Conservation (phyloP, 306 rosid species). For the Acmispon strigosus region DNA sequence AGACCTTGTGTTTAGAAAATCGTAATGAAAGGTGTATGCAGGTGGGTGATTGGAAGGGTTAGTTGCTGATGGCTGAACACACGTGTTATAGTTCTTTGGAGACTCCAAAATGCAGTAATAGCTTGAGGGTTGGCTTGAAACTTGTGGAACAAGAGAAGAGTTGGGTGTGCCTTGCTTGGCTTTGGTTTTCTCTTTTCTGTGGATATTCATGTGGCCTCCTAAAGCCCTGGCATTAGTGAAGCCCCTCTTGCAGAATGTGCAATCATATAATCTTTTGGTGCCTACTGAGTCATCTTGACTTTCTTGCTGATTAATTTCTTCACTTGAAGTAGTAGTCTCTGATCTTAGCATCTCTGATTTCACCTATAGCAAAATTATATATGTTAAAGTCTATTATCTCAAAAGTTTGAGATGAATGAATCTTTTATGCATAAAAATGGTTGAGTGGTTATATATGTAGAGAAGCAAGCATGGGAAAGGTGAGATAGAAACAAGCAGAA, state of each 20-base stretch:
- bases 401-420: no score
- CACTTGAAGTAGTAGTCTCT: slow-evolving; percentile 44
- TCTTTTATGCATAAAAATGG: no score
- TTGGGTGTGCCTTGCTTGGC: slow-evolving; percentile 30
- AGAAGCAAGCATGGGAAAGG: background rate
- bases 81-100: slow-evolving; percentile 32
- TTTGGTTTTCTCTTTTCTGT: slow-evolving; percentile 55
- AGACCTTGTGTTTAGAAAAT: slow-evolving; percentile 23
- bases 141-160: slow-evolving; percentile 17
- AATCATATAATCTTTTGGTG: slow-evolving; percentile 42
- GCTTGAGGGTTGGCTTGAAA: slow-evolving; percentile 14
- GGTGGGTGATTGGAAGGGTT: slow-evolving; percentile 4
- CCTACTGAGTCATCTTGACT: background rate
- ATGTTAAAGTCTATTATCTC: no score
- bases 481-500: slow-evolving; percentile 29
- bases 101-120: slow-evolving; percentile 30
- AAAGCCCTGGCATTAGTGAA: slow-evolving; percentile 73
- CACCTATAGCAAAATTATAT: background rate
- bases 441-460: background rate
- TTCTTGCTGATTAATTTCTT: slow-evolving; percentile 34
- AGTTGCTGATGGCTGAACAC: slow-evolving; percentile 27
- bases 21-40: slow-evolving; percentile 15
- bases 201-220: slow-evolving; percentile 83
- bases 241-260: slow-evolving; percentile 73
- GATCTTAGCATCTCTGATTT: background rate